Conservation (phyloP, 176 grass and related monocot species). For the Oryza coarctata region DNA sequence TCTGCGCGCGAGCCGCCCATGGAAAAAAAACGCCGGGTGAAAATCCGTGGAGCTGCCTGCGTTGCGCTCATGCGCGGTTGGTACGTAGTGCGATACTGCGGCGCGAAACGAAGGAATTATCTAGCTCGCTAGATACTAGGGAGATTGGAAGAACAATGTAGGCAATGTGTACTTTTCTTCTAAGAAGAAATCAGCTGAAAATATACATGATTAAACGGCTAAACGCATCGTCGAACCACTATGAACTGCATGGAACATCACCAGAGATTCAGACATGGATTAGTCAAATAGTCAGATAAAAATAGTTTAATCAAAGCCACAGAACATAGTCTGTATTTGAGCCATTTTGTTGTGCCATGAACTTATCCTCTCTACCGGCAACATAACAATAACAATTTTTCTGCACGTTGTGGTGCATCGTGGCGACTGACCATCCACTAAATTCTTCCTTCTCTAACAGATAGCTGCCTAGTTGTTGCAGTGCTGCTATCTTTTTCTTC, state of each 20-base stretch:
- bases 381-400: background rate
- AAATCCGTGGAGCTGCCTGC: background rate
- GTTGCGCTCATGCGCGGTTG: too few relatives aligned
- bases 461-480: background rate
- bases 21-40: background rate
- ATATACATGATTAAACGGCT: too few relatives aligned
- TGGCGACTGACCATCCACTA: constrained; percentile 25
- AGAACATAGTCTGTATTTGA: background rate
- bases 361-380: background rate
- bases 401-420: constrained; percentile 12
- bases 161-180: too few relatives aligned
- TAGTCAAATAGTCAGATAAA: too few relatives aligned
- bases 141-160: too few relatives aligned
- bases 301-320: background rate
- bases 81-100: background rate
- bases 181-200: too few relatives aligned
- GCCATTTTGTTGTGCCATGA: background rate
- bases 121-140: background rate
- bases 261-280: background rate
- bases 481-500: constrained; percentile 6
- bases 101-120: background rate
- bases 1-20: background rate
- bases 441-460: constrained; percentile 1
- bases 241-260: too few relatives aligned
- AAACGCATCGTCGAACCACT: too few relatives aligned